These are phyloP conservation scores for Annona squamosa DNA, from an alignment of 164 flowering plant genomes.

Conservation along the genomic window DNA sequence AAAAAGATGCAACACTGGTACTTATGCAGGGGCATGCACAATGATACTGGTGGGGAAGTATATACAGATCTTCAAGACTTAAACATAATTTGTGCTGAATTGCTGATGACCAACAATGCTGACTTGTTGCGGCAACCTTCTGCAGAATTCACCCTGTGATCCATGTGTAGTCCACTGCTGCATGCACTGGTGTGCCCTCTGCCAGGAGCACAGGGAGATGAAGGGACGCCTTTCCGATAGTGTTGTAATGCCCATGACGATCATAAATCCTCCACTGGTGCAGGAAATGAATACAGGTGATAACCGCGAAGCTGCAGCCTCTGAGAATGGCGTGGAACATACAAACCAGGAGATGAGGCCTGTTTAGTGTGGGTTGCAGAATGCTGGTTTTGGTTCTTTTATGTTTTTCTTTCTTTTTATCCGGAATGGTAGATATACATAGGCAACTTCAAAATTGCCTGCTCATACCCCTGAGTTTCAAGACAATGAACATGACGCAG, in stretches of 20 bases:
- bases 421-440: background rate
- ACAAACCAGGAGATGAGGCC: constrained; percentile 45
- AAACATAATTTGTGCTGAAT: no score
- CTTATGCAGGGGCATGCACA: background rate
- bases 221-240: constrained; percentile 69
- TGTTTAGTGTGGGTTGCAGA: constrained; percentile 20
- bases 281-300: constrained; percentile 68
- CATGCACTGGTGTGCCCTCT: constrained; percentile 91
- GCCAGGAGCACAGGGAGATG: constrained; percentile 98
- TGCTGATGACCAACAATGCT: background rate
- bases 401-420: background rate
- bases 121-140: background rate
- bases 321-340: constrained; percentile 21
- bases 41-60: background rate
- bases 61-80: background rate
- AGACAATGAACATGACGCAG: background rate
- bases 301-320: constrained; percentile 24
- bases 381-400: background rate
- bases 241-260: constrained; percentile 58
- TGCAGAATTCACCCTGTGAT: constrained; percentile 94
- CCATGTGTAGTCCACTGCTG: constrained; percentile 93
- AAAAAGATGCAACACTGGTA: background rate
- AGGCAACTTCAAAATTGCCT: background rate
- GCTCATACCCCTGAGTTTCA: background rate
- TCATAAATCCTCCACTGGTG: constrained; percentile 80